A percentile compares a stretch with the other conserved stretches of the same genome.
phyloP scores from a whole-genome alignment of 1,284 basidiomycete species.

The Cerioporus squamosus region DNA sequence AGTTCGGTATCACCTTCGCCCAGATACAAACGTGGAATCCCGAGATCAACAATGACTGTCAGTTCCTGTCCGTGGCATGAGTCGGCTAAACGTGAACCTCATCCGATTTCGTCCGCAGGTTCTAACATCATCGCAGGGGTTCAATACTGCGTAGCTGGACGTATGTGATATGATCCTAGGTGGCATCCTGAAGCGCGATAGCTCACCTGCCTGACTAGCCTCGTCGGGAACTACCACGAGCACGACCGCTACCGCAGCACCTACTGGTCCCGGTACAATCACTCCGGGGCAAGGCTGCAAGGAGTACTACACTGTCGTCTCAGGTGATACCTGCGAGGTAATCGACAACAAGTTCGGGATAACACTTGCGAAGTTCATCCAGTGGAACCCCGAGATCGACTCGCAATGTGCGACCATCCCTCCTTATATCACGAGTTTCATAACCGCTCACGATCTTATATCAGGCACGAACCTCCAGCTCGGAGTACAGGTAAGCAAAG shows the following conservation, averaged over 20 bases:
- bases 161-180: too few relatives aligned
- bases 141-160: too few relatives aligned
- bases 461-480: neutral
- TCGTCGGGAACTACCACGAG: too few relatives aligned
- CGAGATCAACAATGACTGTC: neutral
- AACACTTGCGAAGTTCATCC: neutral
- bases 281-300: conserved; percentile 3
- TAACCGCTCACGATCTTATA: neutral
- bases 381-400: conserved; percentile 10
- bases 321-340: conserved; percentile 10
- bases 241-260: neutral
- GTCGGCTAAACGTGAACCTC: too few relatives aligned
- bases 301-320: conserved; percentile 14
- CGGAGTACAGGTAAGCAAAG: neutral
- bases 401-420: neutral
- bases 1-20: neutral
- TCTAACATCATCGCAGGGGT: too few relatives aligned
- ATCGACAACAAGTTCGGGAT: conserved; percentile 13
- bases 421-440: neutral
- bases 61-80: neutral
- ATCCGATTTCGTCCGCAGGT: too few relatives aligned
- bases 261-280: conserved; percentile 1
- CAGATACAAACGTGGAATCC: conserved; percentile 1
- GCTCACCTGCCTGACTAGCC: too few relatives aligned
- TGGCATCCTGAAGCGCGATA: too few relatives aligned